Evolutionary conservation across 345 rosid species (phyloP), one percentile per base, ranked within the genome.

Genomic region (Abelmoschus esculentus): DNA sequence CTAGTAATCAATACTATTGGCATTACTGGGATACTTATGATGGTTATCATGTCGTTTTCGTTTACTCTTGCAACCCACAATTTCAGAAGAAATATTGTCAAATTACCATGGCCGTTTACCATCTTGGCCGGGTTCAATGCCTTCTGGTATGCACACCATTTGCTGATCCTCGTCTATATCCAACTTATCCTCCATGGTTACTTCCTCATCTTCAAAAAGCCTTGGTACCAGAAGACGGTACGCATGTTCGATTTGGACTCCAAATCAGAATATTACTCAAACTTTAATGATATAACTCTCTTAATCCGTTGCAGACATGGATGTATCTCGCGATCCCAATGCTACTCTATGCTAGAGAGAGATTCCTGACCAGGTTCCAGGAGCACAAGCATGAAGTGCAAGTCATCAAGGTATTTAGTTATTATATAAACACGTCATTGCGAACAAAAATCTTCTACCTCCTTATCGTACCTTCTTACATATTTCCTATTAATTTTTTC

Each of bases 61-160:
- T 95, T 89, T 64, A 89, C 89, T 0, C 80, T 91, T 4, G 98
- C 97, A 0, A 85, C 80, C 8, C 89, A 80, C 75, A 81, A 77
- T 5, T 95, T 95, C 61, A 77, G 98, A 60, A 80, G 81, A 77
- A 95, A 86, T 50, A 83, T 84, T 8, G 75, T 95, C 54, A 92
- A 85, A 70, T 77, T 90, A 62, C 92, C 96, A 1, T 83, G 86
- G 62, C 84, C 83, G 4, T 84, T 92, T 71, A 86, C 81, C 75
- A 64, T 75, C 31, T 73, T 92, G 65, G 96, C 93, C 0, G 98
- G 98, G 28, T 95, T 95, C 77, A 95, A 95, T 83, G 77, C 98
- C 69, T 92, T 95, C 66, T 92, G 99, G 99, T 95, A 90, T 74
- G 87, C 99, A 6, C 98, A 92, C 74, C 99, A 95, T 77, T 80